Conservation (phyloP, 2,329 filamentous ascomycete genomes). For the Aspergillus fischeri region DNA sequence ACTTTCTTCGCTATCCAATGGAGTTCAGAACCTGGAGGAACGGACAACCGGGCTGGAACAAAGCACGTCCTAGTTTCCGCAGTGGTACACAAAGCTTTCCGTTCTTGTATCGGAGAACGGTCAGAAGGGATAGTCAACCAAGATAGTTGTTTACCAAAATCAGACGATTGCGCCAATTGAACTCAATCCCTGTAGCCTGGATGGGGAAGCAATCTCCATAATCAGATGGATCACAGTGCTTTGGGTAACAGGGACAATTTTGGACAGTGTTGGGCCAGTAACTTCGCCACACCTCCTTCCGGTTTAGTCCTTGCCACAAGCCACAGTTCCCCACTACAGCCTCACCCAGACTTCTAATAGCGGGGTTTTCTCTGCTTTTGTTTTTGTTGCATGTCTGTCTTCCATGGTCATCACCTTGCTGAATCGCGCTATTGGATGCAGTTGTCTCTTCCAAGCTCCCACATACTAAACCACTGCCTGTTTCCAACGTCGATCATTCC, state of each 20-base stretch:
- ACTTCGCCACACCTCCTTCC: background rate
- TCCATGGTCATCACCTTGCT: background rate
- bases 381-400: background rate
- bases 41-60: background rate
- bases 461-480: background rate
- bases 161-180: background rate
- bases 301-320: background rate
- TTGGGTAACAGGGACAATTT: background rate
- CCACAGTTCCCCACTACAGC: background rate
- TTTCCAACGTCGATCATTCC: background rate
- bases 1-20: background rate
- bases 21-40: background rate
- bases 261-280: background rate
- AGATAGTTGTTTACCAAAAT: background rate
- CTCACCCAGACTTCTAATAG: background rate
- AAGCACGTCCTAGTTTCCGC: background rate
- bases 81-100: background rate
- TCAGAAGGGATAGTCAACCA: background rate
- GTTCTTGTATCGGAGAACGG: background rate
- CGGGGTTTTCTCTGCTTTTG: background rate
- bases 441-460: background rate
- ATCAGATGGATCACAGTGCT: background rate
- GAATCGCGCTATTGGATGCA: background rate
- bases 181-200: background rate
- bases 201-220: background rate